phyloP scores from a whole-genome alignment of 306 rosid genomes.

The Fagus sylvatica region DNA sequence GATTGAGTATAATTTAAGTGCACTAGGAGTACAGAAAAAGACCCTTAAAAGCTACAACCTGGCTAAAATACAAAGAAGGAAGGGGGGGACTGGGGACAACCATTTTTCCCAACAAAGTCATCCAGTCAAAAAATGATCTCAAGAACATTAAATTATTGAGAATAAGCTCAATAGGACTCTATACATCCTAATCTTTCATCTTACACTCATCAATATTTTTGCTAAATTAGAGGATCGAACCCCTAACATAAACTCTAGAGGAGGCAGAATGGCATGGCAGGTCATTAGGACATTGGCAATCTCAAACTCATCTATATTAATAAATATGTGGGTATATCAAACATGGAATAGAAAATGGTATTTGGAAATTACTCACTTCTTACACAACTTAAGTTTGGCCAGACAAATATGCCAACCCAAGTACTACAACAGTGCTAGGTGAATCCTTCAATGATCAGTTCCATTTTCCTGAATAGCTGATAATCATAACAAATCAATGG shows the following conservation, averaged over 20 bases:
- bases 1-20: neutral
- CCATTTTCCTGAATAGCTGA: slow-evolving; percentile 1
- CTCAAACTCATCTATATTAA: no score
- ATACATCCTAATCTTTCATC: neutral
- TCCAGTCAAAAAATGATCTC: no score
- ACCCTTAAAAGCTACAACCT: neutral
- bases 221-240: no score
- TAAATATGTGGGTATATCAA: neutral
- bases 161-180: no score
- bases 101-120: no score
- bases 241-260: no score
- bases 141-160: no score
- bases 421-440: neutral
- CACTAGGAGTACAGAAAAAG: neutral
- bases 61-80: no score
- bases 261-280: no score
- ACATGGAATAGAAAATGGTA: neutral
- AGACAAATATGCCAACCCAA: neutral
- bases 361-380: neutral
- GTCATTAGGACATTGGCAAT: no score
- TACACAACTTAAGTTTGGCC: neutral
- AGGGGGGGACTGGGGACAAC: no score
- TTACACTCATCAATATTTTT: neutral
- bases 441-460: slow-evolving; percentile 2
- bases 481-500: neutral